Evolutionary conservation across 2,329 filamentous ascomycete genomes (phyloP).

Genomic region (Gaeumannomyces tritici): DNA sequence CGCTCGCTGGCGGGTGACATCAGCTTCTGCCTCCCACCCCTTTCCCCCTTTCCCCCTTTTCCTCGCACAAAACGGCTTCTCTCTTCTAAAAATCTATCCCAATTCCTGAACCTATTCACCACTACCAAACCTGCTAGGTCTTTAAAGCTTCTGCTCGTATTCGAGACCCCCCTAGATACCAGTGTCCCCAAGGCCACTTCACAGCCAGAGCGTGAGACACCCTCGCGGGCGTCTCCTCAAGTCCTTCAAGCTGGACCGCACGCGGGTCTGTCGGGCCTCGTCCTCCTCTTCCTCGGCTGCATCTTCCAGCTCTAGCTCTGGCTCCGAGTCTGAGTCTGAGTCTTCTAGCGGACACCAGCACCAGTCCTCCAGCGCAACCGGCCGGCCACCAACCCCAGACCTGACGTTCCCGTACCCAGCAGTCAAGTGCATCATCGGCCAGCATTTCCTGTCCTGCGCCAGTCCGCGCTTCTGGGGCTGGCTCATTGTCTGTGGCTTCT

Average conservation of each 20-base stretch:
- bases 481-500: constrained; percentile 37
- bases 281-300: neutral
- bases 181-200: neutral
- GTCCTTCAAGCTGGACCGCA: neutral
- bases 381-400: neutral
- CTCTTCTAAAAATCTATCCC: neutral
- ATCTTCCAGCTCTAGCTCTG: neutral
- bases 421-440: constrained; percentile 33
- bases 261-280: no score
- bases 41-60: no score
- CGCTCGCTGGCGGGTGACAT: neutral
- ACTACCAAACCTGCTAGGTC: neutral
- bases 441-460: constrained; percentile 24
- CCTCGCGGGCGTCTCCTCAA: neutral
- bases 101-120: neutral
- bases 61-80: neutral
- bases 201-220: neutral
- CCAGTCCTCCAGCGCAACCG: neutral
- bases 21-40: no score
- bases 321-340: neutral
- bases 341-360: neutral
- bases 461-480: constrained; percentile 29
- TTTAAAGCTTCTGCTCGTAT: neutral
- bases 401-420: constrained; percentile 31
- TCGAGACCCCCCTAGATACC: neutral